These are phyloP conservation scores for Penicillium angulare DNA, from an alignment of 495 filamentous ascomycete genomes.

Conservation along the genomic window DNA sequence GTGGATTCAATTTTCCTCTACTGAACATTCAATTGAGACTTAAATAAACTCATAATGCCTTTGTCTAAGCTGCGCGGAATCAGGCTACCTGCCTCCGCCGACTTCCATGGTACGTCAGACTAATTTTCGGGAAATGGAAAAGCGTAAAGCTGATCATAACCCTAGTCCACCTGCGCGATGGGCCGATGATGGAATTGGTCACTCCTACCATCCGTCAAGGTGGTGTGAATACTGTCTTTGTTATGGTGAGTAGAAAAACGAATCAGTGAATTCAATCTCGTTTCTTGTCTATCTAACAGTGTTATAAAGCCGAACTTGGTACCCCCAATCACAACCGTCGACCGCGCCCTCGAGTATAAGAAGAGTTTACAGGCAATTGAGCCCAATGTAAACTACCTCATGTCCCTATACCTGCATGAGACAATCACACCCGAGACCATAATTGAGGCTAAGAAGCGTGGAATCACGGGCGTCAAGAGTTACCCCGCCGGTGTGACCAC, in stretches of 20 bases:
- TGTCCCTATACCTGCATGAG: constrained; percentile 84
- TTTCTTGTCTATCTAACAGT: constrained; percentile 13
- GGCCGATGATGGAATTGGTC: constrained; percentile 78
- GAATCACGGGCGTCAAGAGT: constrained; percentile 52
- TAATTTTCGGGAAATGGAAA: neutral
- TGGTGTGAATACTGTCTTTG: constrained; percentile 75
- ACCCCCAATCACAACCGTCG: constrained; percentile 74
- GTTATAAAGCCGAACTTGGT: constrained; percentile 59
- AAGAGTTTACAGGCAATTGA: constrained; percentile 63
- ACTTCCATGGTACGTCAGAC: constrained; percentile 58
- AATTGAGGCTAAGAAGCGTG: constrained; percentile 60
- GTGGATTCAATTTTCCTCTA: neutral
- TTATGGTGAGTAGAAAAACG: constrained; percentile 61
- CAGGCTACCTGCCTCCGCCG: constrained; percentile 70
- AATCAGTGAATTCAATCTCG: constrained; percentile 1
- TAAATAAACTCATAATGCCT: constrained; percentile 27
- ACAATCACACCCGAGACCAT: constrained; percentile 77
- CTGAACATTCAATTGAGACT: neutral
- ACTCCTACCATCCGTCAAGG: constrained; percentile 70
- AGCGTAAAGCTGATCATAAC: neutral
- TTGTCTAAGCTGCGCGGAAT: constrained; percentile 40
- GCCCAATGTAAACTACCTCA: constrained; percentile 74
- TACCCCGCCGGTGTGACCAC: constrained; percentile 73
- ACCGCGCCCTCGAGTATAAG: constrained; percentile 74
- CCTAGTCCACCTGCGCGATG: constrained; percentile 69